Evolutionary conservation across 305 asterid genomes (phyloP), one percentile per base, ranked within the genome.

Genomic region (Fraxinus velutina): DNA sequence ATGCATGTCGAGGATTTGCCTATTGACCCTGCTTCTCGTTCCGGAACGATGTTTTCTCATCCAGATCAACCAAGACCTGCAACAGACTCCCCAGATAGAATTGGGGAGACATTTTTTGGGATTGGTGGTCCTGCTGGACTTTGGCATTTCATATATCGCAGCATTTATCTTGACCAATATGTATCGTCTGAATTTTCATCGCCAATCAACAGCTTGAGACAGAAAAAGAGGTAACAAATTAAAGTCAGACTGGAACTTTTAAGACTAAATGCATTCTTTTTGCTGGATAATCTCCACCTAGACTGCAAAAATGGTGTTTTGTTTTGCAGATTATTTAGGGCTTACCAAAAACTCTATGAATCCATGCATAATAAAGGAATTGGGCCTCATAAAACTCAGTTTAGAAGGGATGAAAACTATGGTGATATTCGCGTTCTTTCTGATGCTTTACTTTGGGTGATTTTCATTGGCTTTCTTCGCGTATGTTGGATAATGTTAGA

Each of bases 331-430:
- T 87, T 96, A 77, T 91, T 89, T 78, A 90, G 98, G 87, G 98
- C 97, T 37, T 96, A 94, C 89, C 97, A 91, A 83, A 89, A 85
- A 86, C 89, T 96, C 62, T 93, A 92, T 80, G 87, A 82, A 42
- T 93, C 98, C 84, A 96, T 94, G 99, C 99, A 94, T 80, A 93
- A 90, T 73, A 91, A 90, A 83, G 95, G 86, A 84, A 83, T 81
- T 44, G 98, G 98, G 82, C 97, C 97, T 66, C 97, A 96, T 88
- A 96, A 90, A 89, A 94, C 99, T 82, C 98, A 93, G 89, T 96
- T 94, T 77, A 91, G 98, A 89, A 91, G 98, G 90, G 98, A 96
- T 84, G 96, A 91, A 85, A 90, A 91, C 88, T 92, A 93, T 85
- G 99, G 99, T 96, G 89, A 68, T 47, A 70, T 60, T 80, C 76